Base-by-base conservation (phyloP, 805 yeast species). In the Candida chauliodis region DNA sequence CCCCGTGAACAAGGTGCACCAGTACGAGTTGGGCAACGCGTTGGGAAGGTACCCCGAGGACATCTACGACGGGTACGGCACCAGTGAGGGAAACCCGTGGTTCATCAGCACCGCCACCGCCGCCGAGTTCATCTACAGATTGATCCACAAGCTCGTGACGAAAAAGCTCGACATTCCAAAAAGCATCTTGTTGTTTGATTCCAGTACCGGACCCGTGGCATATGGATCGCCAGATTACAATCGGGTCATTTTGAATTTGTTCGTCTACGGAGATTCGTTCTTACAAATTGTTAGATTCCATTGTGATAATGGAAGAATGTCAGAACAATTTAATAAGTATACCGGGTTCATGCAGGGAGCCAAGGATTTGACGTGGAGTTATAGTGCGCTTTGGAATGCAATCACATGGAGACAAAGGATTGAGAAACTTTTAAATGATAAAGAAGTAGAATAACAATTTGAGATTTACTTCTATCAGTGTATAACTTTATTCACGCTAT, bases 21-120 rank as follows among this genome's bases (percentile, higher is more conserved):
- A 31, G 18, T 55, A 61, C 18, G 59, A 63, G 34, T 56, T 70
- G 18, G 84, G 84, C 2, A 80, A 81, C 36, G 95, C 84, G 0
- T 60, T 90, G 37, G 98, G 98, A 2, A 72, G 98, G 53, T 90
- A 90, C 53, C 96, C 97, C 1, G 98, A 90, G 53, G 98, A 90
- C 60, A 57, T 82, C 8, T 90, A 90, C 58, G 82, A 90, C 56
- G 96, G 96, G 0, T 63, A 68, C 43, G 79, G 78, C 0, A 66
- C 74, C 0, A 69, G 81, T 22, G 87, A 81, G 50, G 97, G 96
- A 2, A 89, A 90, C 52, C 97, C 98, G 5, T 90, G 97, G 98
- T 88, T 89, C 54, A 74, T 90, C 41, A 66, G 85, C 3, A 84
- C 91, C 1, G 76, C 84, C 0, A 68, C 84, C 3, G 87, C 86